A percentile compares a stretch with the other conserved stretches of the same genome.
Conservation (phyloP, 2,329 filamentous ascomycete genomes). For the Calcarisporium arbuscula region DNA sequence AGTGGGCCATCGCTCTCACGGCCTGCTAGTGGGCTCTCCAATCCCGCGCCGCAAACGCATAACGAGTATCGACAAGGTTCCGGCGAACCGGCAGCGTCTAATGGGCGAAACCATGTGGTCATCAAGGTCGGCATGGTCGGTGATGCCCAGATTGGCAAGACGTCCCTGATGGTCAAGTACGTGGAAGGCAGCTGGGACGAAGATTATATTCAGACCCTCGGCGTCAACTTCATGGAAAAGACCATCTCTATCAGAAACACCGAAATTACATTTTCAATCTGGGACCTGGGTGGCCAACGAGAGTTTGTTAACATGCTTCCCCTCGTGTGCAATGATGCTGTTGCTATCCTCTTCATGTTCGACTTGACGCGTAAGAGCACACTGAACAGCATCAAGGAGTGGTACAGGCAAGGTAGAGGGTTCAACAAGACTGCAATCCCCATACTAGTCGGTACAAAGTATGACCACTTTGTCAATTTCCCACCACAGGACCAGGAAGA, state of each 20-base stretch:
- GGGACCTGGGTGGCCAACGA: conserved; percentile 94
- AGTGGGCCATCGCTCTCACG: conserved; percentile 42
- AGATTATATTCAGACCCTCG: conserved; percentile 97
- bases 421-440: conserved; percentile 99
- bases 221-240: conserved; percentile 99
- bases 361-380: conserved; percentile 97
- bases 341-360: conserved; percentile 99
- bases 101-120: conserved; percentile 69
- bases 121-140: conserved; percentile 99
- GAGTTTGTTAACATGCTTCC: conserved; percentile 99
- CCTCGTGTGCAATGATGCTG: conserved; percentile 97
- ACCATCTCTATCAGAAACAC: conserved; percentile 99
- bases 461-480: conserved; percentile 99
- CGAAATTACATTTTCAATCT: conserved; percentile 98
- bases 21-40: conserved; percentile 50
- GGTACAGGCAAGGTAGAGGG: conserved; percentile 93
- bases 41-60: conserved; percentile 30
- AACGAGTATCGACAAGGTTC: conserved; percentile 39
- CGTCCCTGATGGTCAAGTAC: conserved; percentile 98
- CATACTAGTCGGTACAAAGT: conserved; percentile 94
- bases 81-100: conserved; percentile 29
- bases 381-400: conserved; percentile 98
- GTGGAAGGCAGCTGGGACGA: conserved; percentile 99
- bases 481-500: conserved; percentile 96
- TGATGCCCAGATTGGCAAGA: conserved; percentile 98